Percentiles rank a stretch among this genome's conserved stretches.
These are phyloP conservation scores for Calonectria pteridis DNA, from an alignment of 2,329 filamentous ascomycete species.

Conservation along the genomic window DNA sequence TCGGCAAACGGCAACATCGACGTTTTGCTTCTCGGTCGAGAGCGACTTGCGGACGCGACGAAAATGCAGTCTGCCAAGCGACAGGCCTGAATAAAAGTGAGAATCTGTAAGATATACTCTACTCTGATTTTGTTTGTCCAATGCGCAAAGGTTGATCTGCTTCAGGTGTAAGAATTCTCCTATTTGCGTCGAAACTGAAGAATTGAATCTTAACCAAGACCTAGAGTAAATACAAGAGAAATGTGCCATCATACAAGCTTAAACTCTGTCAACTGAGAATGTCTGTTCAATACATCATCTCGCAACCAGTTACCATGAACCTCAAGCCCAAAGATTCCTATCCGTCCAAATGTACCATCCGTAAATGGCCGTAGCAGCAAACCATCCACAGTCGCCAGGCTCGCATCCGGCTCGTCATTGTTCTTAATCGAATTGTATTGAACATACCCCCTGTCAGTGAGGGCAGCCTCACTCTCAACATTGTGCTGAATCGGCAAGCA, in stretches of 20 bases:
- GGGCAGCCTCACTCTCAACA: too few species aligned
- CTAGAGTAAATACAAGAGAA: neutral
- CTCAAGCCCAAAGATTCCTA: neutral
- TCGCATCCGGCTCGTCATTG: neutral
- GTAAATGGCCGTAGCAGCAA: neutral
- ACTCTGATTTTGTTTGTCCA: neutral
- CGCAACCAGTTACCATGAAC: neutral
- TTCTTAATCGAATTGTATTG: neutral
- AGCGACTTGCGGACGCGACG: neutral
- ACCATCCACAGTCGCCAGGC: neutral
- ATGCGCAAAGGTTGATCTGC: neutral
- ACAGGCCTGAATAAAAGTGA: neutral
- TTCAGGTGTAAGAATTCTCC: neutral
- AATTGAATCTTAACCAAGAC: neutral
- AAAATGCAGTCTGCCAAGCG: neutral
- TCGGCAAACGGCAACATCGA: neutral
- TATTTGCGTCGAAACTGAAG: neutral
- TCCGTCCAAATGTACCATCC: neutral
- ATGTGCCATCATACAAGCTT: neutral
- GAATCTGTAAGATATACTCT: neutral
- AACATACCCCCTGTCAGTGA: too few species aligned
- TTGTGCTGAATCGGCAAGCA: conserved; percentile 2
- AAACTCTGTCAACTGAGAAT: neutral
- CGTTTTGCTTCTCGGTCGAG: neutral
- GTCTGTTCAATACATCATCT: neutral